Percentiles rank a stretch among this genome's conserved stretches.
Conservation (phyloP, 2,329 filamentous ascomycete species). For the Tolypocladium guangdongense region DNA sequence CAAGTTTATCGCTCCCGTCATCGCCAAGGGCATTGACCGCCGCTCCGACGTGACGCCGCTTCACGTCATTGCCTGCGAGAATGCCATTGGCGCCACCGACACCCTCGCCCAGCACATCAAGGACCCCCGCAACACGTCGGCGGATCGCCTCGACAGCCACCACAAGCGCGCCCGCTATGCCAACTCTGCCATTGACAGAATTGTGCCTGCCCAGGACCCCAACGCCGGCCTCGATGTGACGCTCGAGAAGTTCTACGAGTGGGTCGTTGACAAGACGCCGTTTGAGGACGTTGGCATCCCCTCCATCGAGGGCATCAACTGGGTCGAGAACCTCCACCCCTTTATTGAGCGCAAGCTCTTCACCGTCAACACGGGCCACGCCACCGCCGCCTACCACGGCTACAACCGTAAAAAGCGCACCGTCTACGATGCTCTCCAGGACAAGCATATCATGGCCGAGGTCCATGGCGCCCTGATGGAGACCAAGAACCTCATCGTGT, state of each 20-base stretch:
- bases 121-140: slow-evolving; percentile 58
- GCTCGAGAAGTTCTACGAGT: slow-evolving; percentile 98
- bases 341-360: slow-evolving; percentile 99
- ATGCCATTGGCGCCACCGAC: slow-evolving; percentile 90
- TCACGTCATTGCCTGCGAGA: slow-evolving; percentile 94
- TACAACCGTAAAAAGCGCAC: slow-evolving; percentile 77
- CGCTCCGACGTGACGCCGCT: slow-evolving; percentile 60
- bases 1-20: slow-evolving; percentile 90
- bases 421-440: slow-evolving; percentile 79
- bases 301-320: slow-evolving; percentile 78
- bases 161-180: slow-evolving; percentile 74
- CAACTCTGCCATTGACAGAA: slow-evolving; percentile 97
- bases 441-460: slow-evolving; percentile 66
- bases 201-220: slow-evolving; percentile 81
- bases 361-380: slow-evolving; percentile 97
- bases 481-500: slow-evolving; percentile 75
- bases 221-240: slow-evolving; percentile 78
- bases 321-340: slow-evolving; percentile 80
- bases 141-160: slow-evolving; percentile 56
- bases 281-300: slow-evolving; percentile 60
- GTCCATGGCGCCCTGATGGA: slow-evolving; percentile 74
- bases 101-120: slow-evolving; percentile 76
- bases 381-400: slow-evolving; percentile 91
- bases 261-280: slow-evolving; percentile 85
- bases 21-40: slow-evolving; percentile 83